Conservation (phyloP, 2,329 filamentous ascomycete genomes). For the Pseudogymnoascus sp. region DNA sequence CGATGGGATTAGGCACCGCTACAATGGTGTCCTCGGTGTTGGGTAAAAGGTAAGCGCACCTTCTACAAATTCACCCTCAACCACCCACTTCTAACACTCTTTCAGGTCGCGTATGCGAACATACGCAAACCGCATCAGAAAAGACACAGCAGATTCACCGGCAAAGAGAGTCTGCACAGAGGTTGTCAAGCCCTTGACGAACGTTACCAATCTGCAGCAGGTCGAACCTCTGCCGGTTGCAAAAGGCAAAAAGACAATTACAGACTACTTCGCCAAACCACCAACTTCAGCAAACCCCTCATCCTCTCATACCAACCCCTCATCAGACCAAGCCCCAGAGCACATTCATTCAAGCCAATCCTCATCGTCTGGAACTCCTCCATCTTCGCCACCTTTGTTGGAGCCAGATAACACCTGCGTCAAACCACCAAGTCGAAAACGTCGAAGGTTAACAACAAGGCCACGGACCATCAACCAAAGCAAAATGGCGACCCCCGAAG, state of each 20-base stretch:
- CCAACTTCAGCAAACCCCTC: neutral
- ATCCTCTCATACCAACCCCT: neutral
- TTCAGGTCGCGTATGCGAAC: neutral
- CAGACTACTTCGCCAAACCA: conserved; percentile 1
- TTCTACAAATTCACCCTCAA: neutral
- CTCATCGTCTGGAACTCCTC: neutral
- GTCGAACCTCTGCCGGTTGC: neutral
- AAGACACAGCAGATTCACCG: neutral
- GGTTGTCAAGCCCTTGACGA: neutral
- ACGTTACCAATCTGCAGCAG: neutral
- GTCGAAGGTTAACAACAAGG: neutral
- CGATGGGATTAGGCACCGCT: neutral
- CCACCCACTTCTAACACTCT: neutral
- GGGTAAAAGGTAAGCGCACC: neutral
- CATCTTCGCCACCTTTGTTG: neutral
- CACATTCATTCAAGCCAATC: neutral
- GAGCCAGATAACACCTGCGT: neutral
- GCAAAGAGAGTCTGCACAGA: neutral
- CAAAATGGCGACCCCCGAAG: neutral
- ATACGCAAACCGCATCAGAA: neutral
- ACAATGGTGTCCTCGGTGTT: neutral
- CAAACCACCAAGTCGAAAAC: neutral
- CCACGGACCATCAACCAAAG: neutral
- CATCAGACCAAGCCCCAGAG: neutral
- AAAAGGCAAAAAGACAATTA: neutral